Evolutionary conservation across 1,139 yeast species (phyloP), one percentile per base, ranked within the genome.

Genomic region (Saccharomyces hybrid): DNA sequence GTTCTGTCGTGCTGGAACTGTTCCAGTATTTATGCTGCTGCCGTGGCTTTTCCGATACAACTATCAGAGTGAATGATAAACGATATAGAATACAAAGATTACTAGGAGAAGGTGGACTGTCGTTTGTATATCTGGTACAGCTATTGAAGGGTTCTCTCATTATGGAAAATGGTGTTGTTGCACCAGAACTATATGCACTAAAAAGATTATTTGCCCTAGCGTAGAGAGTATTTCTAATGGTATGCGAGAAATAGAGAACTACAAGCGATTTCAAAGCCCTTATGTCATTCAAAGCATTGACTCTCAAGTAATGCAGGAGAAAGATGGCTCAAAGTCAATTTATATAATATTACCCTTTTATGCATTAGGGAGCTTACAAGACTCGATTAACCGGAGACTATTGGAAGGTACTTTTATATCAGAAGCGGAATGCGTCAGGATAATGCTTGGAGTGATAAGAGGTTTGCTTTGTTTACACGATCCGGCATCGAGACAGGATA

Each of bases 31-130:
- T 38, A 8, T 38, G 44, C 44, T 38, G 44, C 26, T 50, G 52
- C 31, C 52, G 49, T 9, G 52, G 47, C 12, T 50, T 34, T 31
- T 50, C 52, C 14, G 49, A 42, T 27, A 44, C 52, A n/a, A 44
- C 32, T 50, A 38, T 50, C 29, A 34, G 46, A 21, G 49, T 50
- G 5, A 50, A 83, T 63, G 78, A 62, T 6, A 58, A 61, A 49
- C 56, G 54, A 11, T 66, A 60, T 50, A 51, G 54, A 44, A 85
- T 91, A n/a, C 72, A 82, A 51, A 79, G 82, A 58, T 76, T 91
- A 24, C 73, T 91, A 5, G 96, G 96, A 8, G 97, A 90, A 72
- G 96, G 96, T 1, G 96, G 95, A 5, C 87, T 87, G 66, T 84
- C 95, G 1, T 89, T 86, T 64, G 96, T 89, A n/a, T 91, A 91